Evolutionary conservation across 352 stramenopile genomes (phyloP).

Genomic region (Phytophthora tubulina): DNA sequence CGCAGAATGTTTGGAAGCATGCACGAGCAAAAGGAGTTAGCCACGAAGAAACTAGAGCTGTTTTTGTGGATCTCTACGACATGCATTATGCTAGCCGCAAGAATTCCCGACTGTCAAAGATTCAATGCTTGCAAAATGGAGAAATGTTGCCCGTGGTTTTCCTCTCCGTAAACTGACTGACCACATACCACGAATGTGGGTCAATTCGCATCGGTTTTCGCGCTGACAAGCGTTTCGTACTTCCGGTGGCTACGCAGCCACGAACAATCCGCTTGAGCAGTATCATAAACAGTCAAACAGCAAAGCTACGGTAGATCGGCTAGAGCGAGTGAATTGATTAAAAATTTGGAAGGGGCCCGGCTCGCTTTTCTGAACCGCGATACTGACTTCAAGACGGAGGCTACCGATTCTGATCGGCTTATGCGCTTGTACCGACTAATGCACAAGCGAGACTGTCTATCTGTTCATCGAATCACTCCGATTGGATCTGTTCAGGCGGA

Average conservation of each 20-base stretch:
- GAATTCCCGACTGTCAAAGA: not conserved
- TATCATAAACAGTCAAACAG: conserved; percentile 3
- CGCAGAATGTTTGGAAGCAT: conserved; percentile 4
- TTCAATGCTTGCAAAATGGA: conserved; percentile 1
- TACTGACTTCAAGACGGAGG: not conserved
- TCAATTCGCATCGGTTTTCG: conserved; percentile 5
- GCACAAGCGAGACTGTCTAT: not conserved
- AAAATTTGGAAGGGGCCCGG: not conserved
- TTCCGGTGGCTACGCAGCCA: conserved; percentile 1
- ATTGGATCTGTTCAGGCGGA: not conserved
- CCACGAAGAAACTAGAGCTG: not conserved
- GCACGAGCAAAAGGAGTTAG: not conserved
- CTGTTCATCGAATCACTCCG: not conserved
- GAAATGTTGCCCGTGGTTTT: not conserved
- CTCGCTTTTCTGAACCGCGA: conserved; percentile 12
- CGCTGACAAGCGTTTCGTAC: conserved; percentile 10
- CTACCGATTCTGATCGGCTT: not conserved
- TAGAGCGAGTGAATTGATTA: conserved; percentile 11
- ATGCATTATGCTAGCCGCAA: conserved; percentile 8
- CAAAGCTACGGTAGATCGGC: not conserved
- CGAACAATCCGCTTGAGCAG: conserved; percentile 6
- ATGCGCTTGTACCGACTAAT: conserved; percentile 5
- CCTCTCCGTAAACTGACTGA: conserved; percentile 2
- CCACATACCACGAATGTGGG: conserved; percentile 9
- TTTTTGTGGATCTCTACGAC: conserved; percentile 12